A percentile compares a stretch with the other conserved stretches of the same genome.
Evolutionary conservation across 2,329 filamentous ascomycete species (phyloP).

Genomic region (Pseudofabraea citricarpa): DNA sequence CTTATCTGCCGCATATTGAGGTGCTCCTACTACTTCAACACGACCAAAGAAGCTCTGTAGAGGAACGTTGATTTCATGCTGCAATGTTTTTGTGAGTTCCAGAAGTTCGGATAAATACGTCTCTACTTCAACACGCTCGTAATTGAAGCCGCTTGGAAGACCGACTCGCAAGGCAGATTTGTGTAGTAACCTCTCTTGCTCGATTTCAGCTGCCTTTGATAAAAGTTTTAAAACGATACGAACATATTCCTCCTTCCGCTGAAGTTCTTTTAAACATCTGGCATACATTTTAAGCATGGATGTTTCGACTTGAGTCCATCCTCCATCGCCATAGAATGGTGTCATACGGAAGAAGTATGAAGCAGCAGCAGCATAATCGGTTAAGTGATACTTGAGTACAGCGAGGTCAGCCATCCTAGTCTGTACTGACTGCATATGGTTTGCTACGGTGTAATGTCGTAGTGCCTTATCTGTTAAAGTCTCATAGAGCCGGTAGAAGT

Average conservation of each 20-base stretch:
- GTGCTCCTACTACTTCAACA: constrained; percentile 61
- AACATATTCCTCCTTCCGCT: constrained; percentile 74
- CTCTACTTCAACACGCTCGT: constrained; percentile 13
- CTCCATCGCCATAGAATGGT: constrained; percentile 70
- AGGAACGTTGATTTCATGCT: constrained; percentile 61
- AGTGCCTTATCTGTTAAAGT: constrained; percentile 80
- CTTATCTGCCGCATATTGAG: constrained; percentile 62
- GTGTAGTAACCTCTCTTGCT: constrained; percentile 42
- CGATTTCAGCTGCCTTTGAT: constrained; percentile 56
- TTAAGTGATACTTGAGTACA: constrained; percentile 71
- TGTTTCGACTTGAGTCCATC: constrained; percentile 76
- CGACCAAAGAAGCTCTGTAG: constrained; percentile 71
- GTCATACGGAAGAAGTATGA: constrained; percentile 75
- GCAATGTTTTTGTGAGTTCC: constrained; percentile 30
- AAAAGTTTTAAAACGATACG: constrained; percentile 70
- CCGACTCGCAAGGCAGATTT: constrained; percentile 23
- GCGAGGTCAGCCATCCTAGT: constrained; percentile 80
- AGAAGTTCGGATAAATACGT: constrained; percentile 27
- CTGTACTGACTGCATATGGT: constrained; percentile 72
- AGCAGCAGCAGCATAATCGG: constrained; percentile 69
- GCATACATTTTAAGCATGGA: constrained; percentile 84
- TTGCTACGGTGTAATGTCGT: constrained; percentile 76
- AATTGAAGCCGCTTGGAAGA: constrained; percentile 5
- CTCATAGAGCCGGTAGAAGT: constrained; percentile 65
- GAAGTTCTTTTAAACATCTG: constrained; percentile 71